These are phyloP conservation scores for Triticum aestivum DNA, from an alignment of 176 grass and related monocot species.

Conservation along the genomic window IWGSC_CS_RefSeq_v2.1 NC_057814.1:31208801-31209300, in stretches of 20 bases:
- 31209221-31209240: conserved; percentile 58
- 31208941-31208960: neutral
- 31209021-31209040: conserved; percentile 36
- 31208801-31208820: neutral
- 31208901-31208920: neutral
- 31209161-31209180: conserved; percentile 86
- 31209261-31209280: conserved; percentile 35
- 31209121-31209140: conserved; percentile 68
- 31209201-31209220: conserved; percentile 91
- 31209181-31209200: conserved; percentile 79
- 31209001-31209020: neutral
- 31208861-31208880: neutral
- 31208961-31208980: neutral
- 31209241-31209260: conserved; percentile 57
- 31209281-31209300: conserved; percentile 16
- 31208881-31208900: neutral
- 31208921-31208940: neutral
- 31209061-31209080: conserved; percentile 89
- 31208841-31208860: neutral
- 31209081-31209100: conserved; percentile 48
- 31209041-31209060: conserved; percentile 87
- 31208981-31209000: conserved; percentile 31
- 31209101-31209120: conserved; percentile 66
- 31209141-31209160: conserved; percentile 86
- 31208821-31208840: neutral